Evolutionary conservation across 495 filamentous ascomycete species (phyloP), one percentile per base, ranked within the genome.

Genomic region (Penicillium flavigenum): DNA sequence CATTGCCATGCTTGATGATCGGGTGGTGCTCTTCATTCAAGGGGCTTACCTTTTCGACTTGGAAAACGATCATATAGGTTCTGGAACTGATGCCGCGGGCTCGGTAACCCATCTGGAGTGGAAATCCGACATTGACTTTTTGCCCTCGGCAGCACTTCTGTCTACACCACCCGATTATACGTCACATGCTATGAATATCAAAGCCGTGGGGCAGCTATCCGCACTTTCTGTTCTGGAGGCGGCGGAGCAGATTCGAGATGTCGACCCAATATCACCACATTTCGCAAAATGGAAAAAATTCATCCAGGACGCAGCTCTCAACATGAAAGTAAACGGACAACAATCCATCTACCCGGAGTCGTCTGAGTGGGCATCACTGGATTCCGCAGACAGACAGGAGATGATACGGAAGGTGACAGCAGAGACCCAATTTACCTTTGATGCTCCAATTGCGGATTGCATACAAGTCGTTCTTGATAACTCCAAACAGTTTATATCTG

Each of bases 391-490:
- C 1, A 34, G 48, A 41, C 51, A 44, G 5, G 24, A 20, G 14
- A 29, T 43, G 26, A 44, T 39, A 31, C 12, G 17, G 20, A 16
- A 53, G 1, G n/a, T 53, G 2, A 3, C 44, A 12, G 22, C 26
- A 5, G 26, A 43, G 6, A 53, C 38, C 9, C 34, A 53, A n/a
- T 44, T 53, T 12, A 53, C 39, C 36, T 53, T 53, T 44, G 51
- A 53, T 44, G 38, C 51, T 27, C 38, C 51, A 20, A 26, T 53
- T 29, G 39, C 38, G 24, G 38, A 43, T 7, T 53, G 39, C 38
- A 43, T 58, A 6, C 43, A 55, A 10, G 27, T 31, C 8, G n/a
- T 61, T 27, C 39, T 54, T 5, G 55, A 61, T 5, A 38, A 44
- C 29, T 47, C 27, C 39, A 22, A 20, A 10, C 20, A 17, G 1